These are phyloP conservation scores for Barnettozyma botsteinii DNA, from an alignment of 805 yeast genomes.

Conservation along the genomic window DNA sequence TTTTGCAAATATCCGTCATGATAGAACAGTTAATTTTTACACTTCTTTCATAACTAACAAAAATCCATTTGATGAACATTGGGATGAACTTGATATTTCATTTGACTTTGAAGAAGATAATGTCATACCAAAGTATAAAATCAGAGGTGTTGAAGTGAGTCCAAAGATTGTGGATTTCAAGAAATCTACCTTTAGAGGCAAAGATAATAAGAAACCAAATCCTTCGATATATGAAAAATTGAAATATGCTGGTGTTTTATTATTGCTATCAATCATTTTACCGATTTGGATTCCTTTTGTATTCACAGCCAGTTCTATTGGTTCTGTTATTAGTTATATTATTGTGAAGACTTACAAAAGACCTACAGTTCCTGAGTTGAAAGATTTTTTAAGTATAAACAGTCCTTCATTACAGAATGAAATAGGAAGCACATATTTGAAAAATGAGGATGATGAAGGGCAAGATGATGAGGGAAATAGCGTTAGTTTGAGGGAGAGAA, in stretches of 20 bases:
- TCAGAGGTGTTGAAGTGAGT: conserved; percentile 33
- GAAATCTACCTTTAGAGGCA: conserved; percentile 24
- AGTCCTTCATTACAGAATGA: too few relatives aligned
- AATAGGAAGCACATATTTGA: too few relatives aligned
- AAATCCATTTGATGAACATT: conserved; percentile 64
- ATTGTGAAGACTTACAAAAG: conserved; percentile 30
- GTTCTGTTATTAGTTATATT: conserved; percentile 35
- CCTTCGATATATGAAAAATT: conserved; percentile 16
- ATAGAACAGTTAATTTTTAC: conserved; percentile 82
- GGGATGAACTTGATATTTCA: conserved; percentile 36
- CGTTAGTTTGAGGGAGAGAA: conserved; percentile 14
- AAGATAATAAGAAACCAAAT: conserved; percentile 3
- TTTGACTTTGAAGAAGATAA: conserved; percentile 32
- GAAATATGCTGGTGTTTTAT: conserved; percentile 22
- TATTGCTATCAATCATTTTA: conserved; percentile 23
- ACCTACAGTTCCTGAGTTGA: conserved; percentile 11
- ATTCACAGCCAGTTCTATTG: conserved; percentile 28
- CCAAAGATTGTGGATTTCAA: conserved; percentile 51
- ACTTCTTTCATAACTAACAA: conserved; percentile 71
- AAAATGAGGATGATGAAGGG: conserved; percentile 2
- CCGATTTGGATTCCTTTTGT: conserved; percentile 50
- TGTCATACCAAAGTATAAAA: conserved; percentile 26
- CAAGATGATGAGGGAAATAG: conserved; percentile 2
- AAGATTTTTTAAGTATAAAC: conserved; percentile 1
- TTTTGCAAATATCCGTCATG: conserved; percentile 74